A percentile compares a stretch with the other conserved stretches of the same genome.
phyloP scores from a whole-genome alignment of 768 basidiomycete genomes.

The Gymnopilus junonius region DNA sequence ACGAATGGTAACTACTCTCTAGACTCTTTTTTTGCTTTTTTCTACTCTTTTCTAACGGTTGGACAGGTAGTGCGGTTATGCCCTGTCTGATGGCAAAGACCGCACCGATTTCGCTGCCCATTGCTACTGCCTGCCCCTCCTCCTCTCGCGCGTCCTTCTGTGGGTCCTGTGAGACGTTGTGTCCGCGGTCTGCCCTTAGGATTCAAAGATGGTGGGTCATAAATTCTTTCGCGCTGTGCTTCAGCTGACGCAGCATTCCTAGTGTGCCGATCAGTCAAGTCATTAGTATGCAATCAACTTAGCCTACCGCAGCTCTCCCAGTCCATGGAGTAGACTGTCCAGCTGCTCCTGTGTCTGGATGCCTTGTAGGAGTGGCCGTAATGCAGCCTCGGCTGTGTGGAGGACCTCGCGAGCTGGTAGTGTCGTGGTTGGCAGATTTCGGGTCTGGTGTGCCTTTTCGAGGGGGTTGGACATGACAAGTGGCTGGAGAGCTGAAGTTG shows the following conservation, averaged over 20 bases:
- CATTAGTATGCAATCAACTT: no score
- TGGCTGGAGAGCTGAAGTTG: no score
- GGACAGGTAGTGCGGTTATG: constrained; percentile 12
- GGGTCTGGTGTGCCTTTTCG: no score
- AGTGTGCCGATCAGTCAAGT: no score
- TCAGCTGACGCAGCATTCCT: constrained; percentile 1
- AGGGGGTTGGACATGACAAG: no score
- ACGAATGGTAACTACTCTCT: no score
- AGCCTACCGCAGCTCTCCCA: background rate
- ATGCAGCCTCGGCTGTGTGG: background rate
- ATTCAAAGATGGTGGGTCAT: constrained; percentile 22
- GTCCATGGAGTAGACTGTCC: background rate
- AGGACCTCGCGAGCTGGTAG: no score
- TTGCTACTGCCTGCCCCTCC: constrained; percentile 9
- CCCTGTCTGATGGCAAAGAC: constrained; percentile 15
- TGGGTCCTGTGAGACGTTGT: constrained; percentile 20
- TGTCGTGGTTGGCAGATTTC: no score
- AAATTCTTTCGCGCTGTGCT: constrained; percentile 14
- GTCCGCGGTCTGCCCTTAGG: constrained; percentile 29
- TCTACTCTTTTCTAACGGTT: background rate
- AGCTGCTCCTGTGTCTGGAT: background rate
- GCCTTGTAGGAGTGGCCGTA: background rate
- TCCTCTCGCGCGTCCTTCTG: constrained; percentile 23
- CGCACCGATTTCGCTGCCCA: constrained; percentile 6
- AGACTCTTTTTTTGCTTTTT: background rate